A percentile compares a stretch with the other conserved stretches of the same genome.
These are phyloP conservation scores for Agarophyton chilense DNA, from an alignment of 23 red algal species.

Conservation along the genomic window DNA sequence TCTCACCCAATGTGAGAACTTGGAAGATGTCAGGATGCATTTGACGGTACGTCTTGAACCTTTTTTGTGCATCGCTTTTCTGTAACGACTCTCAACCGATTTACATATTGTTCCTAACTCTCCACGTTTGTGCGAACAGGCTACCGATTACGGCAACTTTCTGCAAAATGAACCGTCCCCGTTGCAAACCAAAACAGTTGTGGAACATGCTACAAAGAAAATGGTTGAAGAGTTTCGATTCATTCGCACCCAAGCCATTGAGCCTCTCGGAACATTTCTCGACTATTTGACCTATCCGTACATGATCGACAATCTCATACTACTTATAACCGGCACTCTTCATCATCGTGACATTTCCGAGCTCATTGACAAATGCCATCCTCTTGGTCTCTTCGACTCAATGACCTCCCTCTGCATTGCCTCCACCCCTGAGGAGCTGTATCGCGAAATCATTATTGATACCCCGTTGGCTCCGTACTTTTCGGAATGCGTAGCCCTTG, in stretches of 20 bases:
- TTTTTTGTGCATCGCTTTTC: background rate
- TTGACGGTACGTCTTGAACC: constrained; percentile 66
- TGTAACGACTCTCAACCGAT: background rate
- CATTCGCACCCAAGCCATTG: constrained; percentile 75
- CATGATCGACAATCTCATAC: constrained; percentile 99
- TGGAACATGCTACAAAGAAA: constrained; percentile 76
- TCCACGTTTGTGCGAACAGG: background rate
- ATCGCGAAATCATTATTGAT: constrained; percentile 96
- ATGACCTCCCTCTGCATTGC: constrained; percentile 93
- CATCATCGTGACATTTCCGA: constrained; percentile 90
- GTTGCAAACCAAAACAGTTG: constrained; percentile 77
- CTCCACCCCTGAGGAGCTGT: constrained; percentile 92
- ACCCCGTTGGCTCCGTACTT: constrained; percentile 99
- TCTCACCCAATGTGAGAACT: constrained; percentile 91
- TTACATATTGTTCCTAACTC: background rate
- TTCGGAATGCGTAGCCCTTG: constrained; percentile 94
- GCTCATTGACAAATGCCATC: constrained; percentile 98
- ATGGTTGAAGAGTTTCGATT: constrained; percentile 90
- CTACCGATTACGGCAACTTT: constrained; percentile 88
- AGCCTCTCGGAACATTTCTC: constrained; percentile 87
- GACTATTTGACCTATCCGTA: constrained; percentile 99
- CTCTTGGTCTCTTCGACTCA: constrained; percentile 88
- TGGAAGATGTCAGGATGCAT: constrained; percentile 97
- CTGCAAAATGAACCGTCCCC: constrained; percentile 95
- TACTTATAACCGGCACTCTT: constrained; percentile 92